Percentiles rank a stretch among this genome's conserved stretches.
Conservation (phyloP, 1,284 basidiomycete genomes). For the Cystobasidium sp. region DNA sequence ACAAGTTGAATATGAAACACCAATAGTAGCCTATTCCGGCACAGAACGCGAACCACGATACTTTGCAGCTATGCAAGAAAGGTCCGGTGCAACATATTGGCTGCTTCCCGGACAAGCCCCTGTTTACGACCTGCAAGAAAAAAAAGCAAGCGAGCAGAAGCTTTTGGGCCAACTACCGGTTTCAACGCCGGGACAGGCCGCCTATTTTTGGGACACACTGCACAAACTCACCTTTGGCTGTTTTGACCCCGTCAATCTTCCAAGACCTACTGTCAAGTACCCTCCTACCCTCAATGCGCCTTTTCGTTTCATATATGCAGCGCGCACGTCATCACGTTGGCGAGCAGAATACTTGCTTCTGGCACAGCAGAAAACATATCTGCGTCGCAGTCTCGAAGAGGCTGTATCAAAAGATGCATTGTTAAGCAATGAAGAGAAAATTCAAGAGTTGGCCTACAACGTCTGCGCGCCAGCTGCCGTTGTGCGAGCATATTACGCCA, state of each 20-base stretch:
- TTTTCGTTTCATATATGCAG: not conserved
- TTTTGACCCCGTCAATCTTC: not conserved
- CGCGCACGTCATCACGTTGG: conserved; percentile 9
- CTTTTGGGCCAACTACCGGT: conserved; percentile 15
- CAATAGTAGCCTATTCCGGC: conserved; percentile 32
- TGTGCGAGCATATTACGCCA: conserved; percentile 14
- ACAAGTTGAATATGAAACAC: conserved; percentile 8
- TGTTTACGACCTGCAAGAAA: conserved; percentile 20
- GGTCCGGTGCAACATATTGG: conserved; percentile 23
- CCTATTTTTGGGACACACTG: conserved; percentile 22
- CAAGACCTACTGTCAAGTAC: not conserved
- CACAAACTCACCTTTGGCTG: not conserved
- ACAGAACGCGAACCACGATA: conserved; percentile 19
- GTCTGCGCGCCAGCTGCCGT: conserved; percentile 29
- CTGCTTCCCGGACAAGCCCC: conserved; percentile 22
- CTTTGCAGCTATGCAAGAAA: not conserved
- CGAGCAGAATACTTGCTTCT: conserved; percentile 16
- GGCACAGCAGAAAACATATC: conserved; percentile 23
- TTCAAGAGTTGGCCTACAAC: conserved; percentile 31
- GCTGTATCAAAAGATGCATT: not conserved
- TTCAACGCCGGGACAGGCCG: not conserved
- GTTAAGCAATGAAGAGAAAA: not conserved
- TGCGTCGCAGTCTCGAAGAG: conserved; percentile 13
- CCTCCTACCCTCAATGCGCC: conserved; percentile 8
- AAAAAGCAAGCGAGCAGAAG: not conserved